Conservation (phyloP, 2,329 filamentous ascomycete genomes). For the Amauroascus verrucosus region DNA sequence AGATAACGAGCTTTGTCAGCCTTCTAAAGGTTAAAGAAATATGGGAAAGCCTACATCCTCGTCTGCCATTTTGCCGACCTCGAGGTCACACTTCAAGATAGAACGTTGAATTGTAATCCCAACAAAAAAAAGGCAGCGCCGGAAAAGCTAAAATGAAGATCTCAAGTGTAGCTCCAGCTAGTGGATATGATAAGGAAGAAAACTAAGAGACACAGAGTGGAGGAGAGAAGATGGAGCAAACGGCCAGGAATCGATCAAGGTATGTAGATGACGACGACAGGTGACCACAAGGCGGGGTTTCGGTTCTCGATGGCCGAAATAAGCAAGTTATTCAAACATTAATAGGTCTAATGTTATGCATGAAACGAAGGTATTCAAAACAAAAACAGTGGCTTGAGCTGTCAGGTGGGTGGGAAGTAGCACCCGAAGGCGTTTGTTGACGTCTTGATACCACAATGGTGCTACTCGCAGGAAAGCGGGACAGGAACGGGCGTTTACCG, state of each 20-base stretch:
- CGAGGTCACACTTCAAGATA: not conserved
- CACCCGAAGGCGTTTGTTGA: constrained; percentile 17
- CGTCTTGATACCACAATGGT: constrained; percentile 4
- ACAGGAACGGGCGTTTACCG: constrained; percentile 9
- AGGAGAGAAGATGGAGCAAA: not conserved
- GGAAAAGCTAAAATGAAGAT: not conserved
- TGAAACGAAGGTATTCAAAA: constrained; percentile 9
- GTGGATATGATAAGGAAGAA: not conserved
- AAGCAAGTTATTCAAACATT: not conserved
- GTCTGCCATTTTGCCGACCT: constrained; percentile 30
- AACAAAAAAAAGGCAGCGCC: too few species aligned
- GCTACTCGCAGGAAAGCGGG: not conserved
- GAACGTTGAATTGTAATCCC: too few species aligned
- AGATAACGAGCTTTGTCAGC: constrained; percentile 13
- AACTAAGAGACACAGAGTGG: not conserved
- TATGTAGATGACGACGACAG: not conserved
- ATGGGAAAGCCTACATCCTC: constrained; percentile 29
- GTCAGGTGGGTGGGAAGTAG: constrained; percentile 11
- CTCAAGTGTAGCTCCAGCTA: not conserved
- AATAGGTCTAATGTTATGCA: constrained; percentile 2
- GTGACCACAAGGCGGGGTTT: constrained; percentile 7
- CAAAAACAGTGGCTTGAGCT: not conserved
- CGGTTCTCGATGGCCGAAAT: not conserved
- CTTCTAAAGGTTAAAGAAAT: not conserved
- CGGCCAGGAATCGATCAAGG: not conserved